A percentile compares a stretch with the other conserved stretches of the same genome.
Evolutionary conservation across 441 rosid genomes (phyloP).

Genomic region (Croton setiger): DNA sequence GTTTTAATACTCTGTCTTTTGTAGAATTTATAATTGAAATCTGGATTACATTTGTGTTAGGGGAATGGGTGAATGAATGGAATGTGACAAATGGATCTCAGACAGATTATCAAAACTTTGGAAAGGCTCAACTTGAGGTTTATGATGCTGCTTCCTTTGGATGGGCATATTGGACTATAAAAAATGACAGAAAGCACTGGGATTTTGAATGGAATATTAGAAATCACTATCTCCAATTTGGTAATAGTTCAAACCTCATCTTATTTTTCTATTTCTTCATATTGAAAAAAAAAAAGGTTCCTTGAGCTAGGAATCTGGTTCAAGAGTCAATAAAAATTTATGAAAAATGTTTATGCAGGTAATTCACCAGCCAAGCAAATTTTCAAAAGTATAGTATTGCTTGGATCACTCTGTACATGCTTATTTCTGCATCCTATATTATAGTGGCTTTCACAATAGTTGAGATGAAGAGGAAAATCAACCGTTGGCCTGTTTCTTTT

Average conservation of each 20-base stretch:
- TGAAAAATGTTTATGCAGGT: slow-evolving; percentile 34
- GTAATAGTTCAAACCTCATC: slow-evolving; percentile 30
- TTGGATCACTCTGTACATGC: slow-evolving; percentile 31
- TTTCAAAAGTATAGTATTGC: slow-evolving; percentile 22
- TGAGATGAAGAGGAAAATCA: slow-evolving; percentile 16
- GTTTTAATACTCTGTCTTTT: not conserved
- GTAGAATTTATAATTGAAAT: not conserved
- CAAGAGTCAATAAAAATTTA: not conserved
- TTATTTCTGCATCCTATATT: slow-evolving; percentile 29
- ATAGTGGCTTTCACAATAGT: slow-evolving; percentile 16
- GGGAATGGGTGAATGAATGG: slow-evolving; percentile 90
- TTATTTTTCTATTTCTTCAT: not conserved
- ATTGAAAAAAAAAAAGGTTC: not conserved
- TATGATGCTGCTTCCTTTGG: slow-evolving; percentile 70
- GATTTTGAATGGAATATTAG: slow-evolving; percentile 77
- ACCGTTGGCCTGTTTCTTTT: not conserved
- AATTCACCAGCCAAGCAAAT: slow-evolving; percentile 30
- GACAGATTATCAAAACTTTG: slow-evolving; percentile 60
- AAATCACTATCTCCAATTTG: slow-evolving; percentile 55
- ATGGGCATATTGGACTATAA: slow-evolving; percentile 77
- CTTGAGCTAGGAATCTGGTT: not conserved
- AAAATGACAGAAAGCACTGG: slow-evolving; percentile 74
- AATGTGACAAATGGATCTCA: slow-evolving; percentile 46
- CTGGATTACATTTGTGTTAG: slow-evolving; percentile 30
- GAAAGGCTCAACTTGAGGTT: slow-evolving; percentile 59